Conservation (phyloP, 192 early-diverging fungal species). For the Coemansia sp. region DNA sequence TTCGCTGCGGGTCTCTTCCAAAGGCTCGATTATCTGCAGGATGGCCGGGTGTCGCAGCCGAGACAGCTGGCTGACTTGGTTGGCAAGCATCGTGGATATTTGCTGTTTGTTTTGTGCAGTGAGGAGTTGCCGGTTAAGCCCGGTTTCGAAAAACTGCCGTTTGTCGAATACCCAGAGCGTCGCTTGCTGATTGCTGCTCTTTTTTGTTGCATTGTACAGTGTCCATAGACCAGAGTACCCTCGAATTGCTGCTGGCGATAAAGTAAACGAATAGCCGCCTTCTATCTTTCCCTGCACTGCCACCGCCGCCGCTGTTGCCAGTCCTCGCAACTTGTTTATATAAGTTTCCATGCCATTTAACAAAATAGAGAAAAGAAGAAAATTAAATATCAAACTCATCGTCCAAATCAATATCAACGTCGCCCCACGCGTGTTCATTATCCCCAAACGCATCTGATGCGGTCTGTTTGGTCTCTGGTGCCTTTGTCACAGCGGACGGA, state of each 20-base stretch:
- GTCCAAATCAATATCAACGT: conserved; percentile 33
- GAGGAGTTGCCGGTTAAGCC: conserved; percentile 54
- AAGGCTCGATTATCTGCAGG: conserved; percentile 71
- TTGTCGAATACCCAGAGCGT: conserved; percentile 79
- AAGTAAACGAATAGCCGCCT: conserved; percentile 33
- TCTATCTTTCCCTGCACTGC: conserved; percentile 47
- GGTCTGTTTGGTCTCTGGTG: not conserved
- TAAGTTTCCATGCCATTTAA: conserved; percentile 36
- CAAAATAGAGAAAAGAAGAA: conserved; percentile 3
- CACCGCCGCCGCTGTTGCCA: conserved; percentile 43
- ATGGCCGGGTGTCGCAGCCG: conserved; percentile 77
- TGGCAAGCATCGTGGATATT: conserved; percentile 59
- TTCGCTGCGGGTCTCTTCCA: conserved; percentile 63
- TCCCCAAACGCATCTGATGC: conserved; percentile 2
- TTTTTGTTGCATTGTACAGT: conserved; percentile 60
- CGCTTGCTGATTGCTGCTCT: conserved; percentile 57
- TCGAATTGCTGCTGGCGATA: not conserved
- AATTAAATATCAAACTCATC: conserved; percentile 18
- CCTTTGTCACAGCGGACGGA: no score
- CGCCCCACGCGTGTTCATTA: conserved; percentile 24
- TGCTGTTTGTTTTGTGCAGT: conserved; percentile 46
- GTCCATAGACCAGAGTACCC: conserved; percentile 66
- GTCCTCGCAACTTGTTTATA: conserved; percentile 44
- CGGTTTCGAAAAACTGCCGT: conserved; percentile 57
- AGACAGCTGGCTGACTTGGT: conserved; percentile 65